phyloP scores from a whole-genome alignment of 495 filamentous ascomycete species.

The Aspergillus olivimuriae region DNA sequence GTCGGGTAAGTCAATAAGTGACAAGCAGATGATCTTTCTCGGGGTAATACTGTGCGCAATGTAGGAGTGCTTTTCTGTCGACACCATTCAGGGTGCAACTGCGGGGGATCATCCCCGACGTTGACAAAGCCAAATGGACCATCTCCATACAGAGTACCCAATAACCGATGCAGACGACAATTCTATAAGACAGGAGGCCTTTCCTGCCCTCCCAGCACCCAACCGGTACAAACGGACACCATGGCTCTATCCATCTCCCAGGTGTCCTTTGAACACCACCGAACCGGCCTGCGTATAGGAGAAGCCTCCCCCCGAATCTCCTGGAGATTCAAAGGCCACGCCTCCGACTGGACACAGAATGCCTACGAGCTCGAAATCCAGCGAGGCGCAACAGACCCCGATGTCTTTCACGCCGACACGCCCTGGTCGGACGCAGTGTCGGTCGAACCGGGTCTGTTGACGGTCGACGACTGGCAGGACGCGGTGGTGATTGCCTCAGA shows the following conservation, averaged over 20 bases:
- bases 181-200: too few relatives aligned
- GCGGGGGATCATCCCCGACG: too few relatives aligned
- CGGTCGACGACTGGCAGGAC: constrained; percentile 4
- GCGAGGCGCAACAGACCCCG: background rate
- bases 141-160: too few relatives aligned
- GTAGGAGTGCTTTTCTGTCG: too few relatives aligned
- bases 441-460: constrained; percentile 9
- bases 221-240: background rate
- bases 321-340: constrained; percentile 9
- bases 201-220: too few relatives aligned
- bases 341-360: constrained; percentile 9
- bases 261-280: constrained; percentile 14
- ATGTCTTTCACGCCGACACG: constrained; percentile 5
- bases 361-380: constrained; percentile 9
- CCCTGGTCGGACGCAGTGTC: constrained; percentile 6
- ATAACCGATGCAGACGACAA: too few relatives aligned
- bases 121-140: too few relatives aligned
- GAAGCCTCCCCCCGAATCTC: constrained; percentile 10
- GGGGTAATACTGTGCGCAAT: too few relatives aligned
- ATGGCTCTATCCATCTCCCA: constrained; percentile 13
- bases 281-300: constrained; percentile 6
- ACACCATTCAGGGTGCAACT: too few relatives aligned
- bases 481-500: constrained; percentile 7
- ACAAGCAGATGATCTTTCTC: too few relatives aligned
- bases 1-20: too few relatives aligned